Base-by-base conservation (phyloP, 148 eudicot species). In the Nyssa sinensis region DNA sequence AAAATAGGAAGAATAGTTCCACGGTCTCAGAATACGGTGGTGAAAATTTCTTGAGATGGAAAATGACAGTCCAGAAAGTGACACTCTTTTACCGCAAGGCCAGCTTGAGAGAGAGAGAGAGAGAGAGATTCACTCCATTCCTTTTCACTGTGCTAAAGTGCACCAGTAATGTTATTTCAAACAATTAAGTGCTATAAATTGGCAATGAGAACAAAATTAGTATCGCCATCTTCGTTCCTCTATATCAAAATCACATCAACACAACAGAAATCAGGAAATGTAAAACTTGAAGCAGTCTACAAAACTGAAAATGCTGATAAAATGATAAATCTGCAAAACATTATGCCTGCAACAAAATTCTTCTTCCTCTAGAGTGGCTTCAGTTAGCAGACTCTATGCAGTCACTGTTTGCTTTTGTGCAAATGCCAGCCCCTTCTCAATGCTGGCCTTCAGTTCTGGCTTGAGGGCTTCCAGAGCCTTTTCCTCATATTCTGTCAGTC, bases 391-490 rank as follows among this genome's bases (percentile, higher is more conserved):
- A 49, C 32, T 62, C 69, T 75, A 88, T 27, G 91, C 93, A 69
- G 74, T 72, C 55, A 80, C 87, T 11, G 91, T 71, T 76, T 88
- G 80, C 88, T 89, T 93, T 81, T 85, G 84, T 23, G 87, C 94
- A 75, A 91, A 93, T 35, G 80, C 84, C 6, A 88, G 63, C 3
- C 98, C 98, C 79, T 93, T 91, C 75, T 91, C 91, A 34, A 93
- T 93, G 77, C 98, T 91, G 9, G 88, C 85, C 78, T 89, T 88
- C 58, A 93, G 80, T 80, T 93, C 98, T 0, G 89, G 75, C 84
- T 89, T 93, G 33, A 93, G 88, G 30, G 89, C 92, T 72, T 89
- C 94, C 61, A 93, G 79, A 71, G 86, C 97, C 37, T 88, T 84
- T 35, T 84, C 68, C 72, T 93, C 98, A 33, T 82, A 93, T 72